A percentile compares a stretch with the other conserved stretches of the same genome.
phyloP scores from a whole-genome alignment of 129 eudicot genomes.

The Deinandra increscens region DNA sequence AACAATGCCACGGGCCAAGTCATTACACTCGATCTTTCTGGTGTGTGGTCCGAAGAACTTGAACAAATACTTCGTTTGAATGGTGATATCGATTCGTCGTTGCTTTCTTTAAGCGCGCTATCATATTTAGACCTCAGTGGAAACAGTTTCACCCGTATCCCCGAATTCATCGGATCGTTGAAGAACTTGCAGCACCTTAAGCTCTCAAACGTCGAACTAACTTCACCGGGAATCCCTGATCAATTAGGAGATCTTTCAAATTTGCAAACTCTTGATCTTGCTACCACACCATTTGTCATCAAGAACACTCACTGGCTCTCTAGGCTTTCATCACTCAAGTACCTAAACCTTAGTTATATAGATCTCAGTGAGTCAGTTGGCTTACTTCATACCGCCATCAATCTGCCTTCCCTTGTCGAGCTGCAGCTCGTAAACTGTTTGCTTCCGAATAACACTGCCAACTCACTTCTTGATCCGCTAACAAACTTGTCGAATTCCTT shows the following conservation, averaged over 20 bases:
- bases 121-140: slow-evolving; percentile 37
- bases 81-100: slow-evolving; percentile 34
- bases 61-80: slow-evolving; percentile 12
- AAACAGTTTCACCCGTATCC: slow-evolving; percentile 35
- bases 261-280: slow-evolving; percentile 40
- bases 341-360: slow-evolving; percentile 30
- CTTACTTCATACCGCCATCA: slow-evolving; percentile 21
- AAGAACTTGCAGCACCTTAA: slow-evolving; percentile 28
- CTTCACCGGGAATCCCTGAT: slow-evolving; percentile 29
- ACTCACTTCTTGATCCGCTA: background rate
- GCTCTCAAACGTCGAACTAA: slow-evolving; percentile 27
- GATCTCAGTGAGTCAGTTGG: slow-evolving; percentile 25
- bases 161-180: slow-evolving; percentile 37
- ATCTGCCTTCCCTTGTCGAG: slow-evolving; percentile 30
- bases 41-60: background rate
- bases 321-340: slow-evolving; percentile 29
- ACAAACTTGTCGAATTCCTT: slow-evolving; percentile 24
- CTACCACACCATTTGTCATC: background rate
- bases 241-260: slow-evolving; percentile 36
- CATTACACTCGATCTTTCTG: slow-evolving; percentile 27
- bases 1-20: slow-evolving; percentile 31
- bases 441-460: slow-evolving; percentile 19
- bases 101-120: slow-evolving; percentile 27
- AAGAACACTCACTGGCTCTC: slow-evolving; percentile 32
- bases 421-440: slow-evolving; percentile 24